Evolutionary conservation across 176 grass and related monocot genomes (phyloP), one percentile per base, ranked within the genome.

Genomic region (Oryza punctata): DNA sequence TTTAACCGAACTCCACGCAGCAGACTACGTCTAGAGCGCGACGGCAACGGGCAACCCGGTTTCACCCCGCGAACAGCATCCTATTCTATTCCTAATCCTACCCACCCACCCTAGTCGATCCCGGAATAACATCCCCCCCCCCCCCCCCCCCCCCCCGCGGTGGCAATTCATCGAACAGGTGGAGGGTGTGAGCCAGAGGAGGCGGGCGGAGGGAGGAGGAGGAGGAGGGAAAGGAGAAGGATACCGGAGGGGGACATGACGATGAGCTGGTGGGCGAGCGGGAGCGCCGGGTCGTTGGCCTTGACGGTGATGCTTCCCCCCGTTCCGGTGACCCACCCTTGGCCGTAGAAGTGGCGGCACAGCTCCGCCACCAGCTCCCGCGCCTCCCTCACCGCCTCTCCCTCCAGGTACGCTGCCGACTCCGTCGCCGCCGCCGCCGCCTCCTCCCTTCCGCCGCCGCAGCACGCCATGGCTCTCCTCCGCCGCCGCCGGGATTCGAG

Each of bases 281-380:
- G 82, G 49, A 93, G 61, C 16, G 84, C 79, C 24, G 80, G 88
- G 70, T 95, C 96, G 77, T 98, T 94, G 84, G 87, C 93, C 85
- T 95, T 95, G 82, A 95, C 83, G 79, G 95, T 93, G 85, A 98
- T 91, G 84, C 90, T 94, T 50, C 90, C 87, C 61, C 92, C 89
- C 24, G 91, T 95, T 59, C 90, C 91, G 12, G 92, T 95, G 71
- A 98, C 93, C 93, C 96, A 95, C 1, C 93, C 96, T 82, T 92
- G 89, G 29, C 54, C 28, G 89, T 98, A 98, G 82, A 98, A 98
- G 82, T 93, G 93, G 38, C 93, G 96, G 65, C 93, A 98, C n/a
- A 95, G 91, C 45, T 95, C 93, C 7, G 96, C 82, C 60, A 98
- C 96, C 45, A 98, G 87, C 82, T 88, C 86, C 43, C 93, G 86